A percentile compares a stretch with the other conserved stretches of the same genome.
phyloP scores from a whole-genome alignment of 192 early-diverging fungal genomes.

The Rhizophagus clarus region DNA sequence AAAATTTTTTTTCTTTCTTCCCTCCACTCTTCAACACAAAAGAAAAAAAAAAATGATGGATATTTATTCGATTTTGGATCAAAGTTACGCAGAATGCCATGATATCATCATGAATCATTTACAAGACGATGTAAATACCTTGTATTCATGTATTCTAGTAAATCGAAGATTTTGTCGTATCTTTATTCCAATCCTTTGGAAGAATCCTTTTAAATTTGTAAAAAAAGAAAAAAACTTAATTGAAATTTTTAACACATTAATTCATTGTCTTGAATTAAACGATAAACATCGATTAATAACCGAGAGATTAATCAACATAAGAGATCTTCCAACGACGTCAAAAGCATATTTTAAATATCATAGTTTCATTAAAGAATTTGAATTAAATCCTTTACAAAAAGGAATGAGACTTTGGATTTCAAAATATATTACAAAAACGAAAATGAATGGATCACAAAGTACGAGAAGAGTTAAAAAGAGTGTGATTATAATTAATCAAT shows the following conservation, averaged over 20 bases:
- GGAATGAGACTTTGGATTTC: not conserved
- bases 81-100: not conserved
- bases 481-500: not conserved
- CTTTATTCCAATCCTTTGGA: not conserved
- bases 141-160: not conserved
- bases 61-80: not conserved
- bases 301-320: not conserved
- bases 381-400: not conserved
- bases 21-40: no score
- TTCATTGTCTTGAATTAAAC: not conserved
- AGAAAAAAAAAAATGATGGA: not conserved
- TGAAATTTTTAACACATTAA: not conserved
- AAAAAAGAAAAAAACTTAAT: not conserved
- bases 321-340: not conserved
- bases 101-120: not conserved
- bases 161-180: not conserved
- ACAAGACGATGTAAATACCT: not conserved
- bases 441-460: no score
- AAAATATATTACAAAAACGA: not conserved
- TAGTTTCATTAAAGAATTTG: not conserved
- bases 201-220: not conserved
- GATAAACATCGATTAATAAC: not conserved
- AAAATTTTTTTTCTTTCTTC: no score
- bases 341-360: not conserved
- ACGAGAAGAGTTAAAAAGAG: no score